Base-by-base conservation (phyloP, 768 basidiomycete genomes). In the Serendipita vermifera region DNA sequence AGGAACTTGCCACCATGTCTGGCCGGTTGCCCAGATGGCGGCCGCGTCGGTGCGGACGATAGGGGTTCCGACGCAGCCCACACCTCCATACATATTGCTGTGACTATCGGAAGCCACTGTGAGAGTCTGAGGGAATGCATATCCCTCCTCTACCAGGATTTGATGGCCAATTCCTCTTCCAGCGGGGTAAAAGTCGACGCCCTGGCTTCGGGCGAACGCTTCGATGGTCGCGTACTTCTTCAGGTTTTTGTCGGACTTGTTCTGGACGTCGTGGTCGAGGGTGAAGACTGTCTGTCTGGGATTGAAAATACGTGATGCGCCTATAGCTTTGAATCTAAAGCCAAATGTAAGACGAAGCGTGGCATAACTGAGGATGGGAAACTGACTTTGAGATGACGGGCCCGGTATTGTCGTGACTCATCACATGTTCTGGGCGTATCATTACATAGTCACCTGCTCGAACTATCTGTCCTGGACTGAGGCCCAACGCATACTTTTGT, bases 1-100 rank as follows among this genome's bases (percentile, higher is more conserved):
- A 13, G 96, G 96, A 32, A 99, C 84, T 70, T 98, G 96, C 96
- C 94, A 98, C 96, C 96, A 99, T 1, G 96, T 98, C 67, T 87
- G 89, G 20, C 93, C 92, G 0, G 96, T 98, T 11, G 96, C 91
- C 96, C 96, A 99, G 9, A 99, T 77, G 20, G 87, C 94, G 0
- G 91, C 91, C 20, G 88, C 87, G 61, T 94, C 91, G 11, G 90
- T 97, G 51, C 96, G 81, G 4, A 98, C 96, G 60, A 98, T 96
- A 0, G 96, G 91, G 0, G 96, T 99, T 2, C 96, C 96, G 2
- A 99, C 81, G 64, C 93, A 94, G 1, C 91, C 94, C 3, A 99
- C 88, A 32, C 93, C 96, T 15, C 96, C 96, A 64, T 99, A 99
- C 87, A 98, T 98, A 68, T 99, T 99, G 65, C 87, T 89, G 69